phyloP scores from a whole-genome alignment of 108 stramenopile species.

The Discostella pseudostelligera region DNA sequence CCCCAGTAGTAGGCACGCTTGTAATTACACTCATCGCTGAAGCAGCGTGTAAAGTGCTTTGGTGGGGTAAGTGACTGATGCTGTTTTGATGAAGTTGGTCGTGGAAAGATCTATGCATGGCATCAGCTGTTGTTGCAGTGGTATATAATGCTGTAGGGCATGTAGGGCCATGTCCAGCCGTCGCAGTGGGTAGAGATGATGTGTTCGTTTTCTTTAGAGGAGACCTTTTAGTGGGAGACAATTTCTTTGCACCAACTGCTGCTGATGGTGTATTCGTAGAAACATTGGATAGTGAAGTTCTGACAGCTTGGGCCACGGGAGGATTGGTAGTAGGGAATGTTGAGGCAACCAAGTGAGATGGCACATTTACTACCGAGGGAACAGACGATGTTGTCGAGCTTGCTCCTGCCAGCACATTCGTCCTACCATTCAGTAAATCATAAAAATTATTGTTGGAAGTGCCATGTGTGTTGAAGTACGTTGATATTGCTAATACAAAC shows the following conservation, averaged over 20 bases:
- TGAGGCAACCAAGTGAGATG: neutral
- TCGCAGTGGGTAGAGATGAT: neutral
- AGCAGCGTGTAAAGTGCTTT: too few species aligned
- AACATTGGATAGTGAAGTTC: too few species aligned
- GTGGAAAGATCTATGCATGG: constrained; percentile 22
- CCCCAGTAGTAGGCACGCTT: constrained; percentile 1
- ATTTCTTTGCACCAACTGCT: neutral
- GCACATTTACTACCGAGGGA: neutral
- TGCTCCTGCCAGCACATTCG: neutral
- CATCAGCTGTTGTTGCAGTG: constrained; percentile 17
- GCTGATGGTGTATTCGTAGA: too few species aligned
- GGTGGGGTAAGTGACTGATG: neutral
- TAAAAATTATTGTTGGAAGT: constrained; percentile 13
- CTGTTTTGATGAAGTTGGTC: constrained; percentile 12
- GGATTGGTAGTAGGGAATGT: neutral
- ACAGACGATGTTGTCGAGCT: neutral
- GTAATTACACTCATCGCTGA: too few species aligned
- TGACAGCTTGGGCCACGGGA: neutral
- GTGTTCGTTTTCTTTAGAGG: neutral
- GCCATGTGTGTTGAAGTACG: constrained; percentile 4
- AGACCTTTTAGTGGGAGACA: constrained; percentile 11
- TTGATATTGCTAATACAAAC: constrained; percentile 13
- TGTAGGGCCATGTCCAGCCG: neutral
- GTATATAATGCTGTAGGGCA: neutral
- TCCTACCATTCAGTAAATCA: neutral